A percentile compares a stretch with the other conserved stretches of the same genome.
Conservation (phyloP, 192 early-diverging fungal species). For the Coemansia sp. region DNA sequence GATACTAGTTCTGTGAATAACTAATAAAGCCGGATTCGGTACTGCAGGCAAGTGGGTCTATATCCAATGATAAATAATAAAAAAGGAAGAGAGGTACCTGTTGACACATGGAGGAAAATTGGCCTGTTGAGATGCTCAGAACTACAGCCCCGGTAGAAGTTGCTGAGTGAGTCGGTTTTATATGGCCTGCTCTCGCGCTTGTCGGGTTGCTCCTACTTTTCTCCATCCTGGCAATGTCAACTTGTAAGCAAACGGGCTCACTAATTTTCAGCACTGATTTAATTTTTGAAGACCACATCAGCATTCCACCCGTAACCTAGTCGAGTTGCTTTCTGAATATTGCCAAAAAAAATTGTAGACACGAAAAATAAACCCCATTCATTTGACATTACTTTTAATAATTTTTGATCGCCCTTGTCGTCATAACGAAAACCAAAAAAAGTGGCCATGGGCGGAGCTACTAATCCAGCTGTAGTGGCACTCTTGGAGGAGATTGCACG, state of each 20-base stretch:
- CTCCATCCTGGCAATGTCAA: neutral
- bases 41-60: too few species aligned
- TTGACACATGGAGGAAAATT: too few species aligned
- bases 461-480: conserved; percentile 35
- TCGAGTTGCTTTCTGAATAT: neutral
- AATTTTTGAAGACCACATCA: neutral
- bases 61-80: too few species aligned
- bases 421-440: neutral
- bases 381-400: neutral
- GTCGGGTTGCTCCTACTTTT: neutral
- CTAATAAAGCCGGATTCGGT: too few species aligned
- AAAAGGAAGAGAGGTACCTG: too few species aligned
- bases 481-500: conserved; percentile 38
- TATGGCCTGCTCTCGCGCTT: neutral
- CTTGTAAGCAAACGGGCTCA: too few species aligned
- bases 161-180: neutral
- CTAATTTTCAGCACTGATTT: neutral
- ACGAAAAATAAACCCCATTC: neutral
- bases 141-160: too few species aligned
- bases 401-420: neutral
- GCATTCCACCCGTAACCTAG: too few species aligned
- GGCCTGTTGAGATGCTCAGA: too few species aligned
- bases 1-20: too few species aligned
- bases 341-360: neutral
- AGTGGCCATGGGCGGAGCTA: conserved; percentile 2